Base-by-base conservation (phyloP, 2,329 filamentous ascomycete genomes). In the Hymenoscyphus repandus region DNA sequence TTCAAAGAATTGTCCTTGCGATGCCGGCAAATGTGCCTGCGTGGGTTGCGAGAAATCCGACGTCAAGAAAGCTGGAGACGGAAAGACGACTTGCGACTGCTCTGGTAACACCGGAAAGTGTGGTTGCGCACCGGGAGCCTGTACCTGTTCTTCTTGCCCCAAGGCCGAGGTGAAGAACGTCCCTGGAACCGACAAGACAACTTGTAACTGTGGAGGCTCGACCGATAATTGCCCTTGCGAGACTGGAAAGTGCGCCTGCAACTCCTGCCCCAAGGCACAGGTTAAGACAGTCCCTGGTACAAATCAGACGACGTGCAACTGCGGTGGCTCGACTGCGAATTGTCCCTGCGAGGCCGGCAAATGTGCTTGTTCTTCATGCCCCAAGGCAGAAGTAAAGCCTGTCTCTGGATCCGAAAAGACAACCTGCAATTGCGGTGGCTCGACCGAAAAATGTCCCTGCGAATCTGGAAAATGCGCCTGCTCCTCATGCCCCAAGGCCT, bases 21-120 rank as follows among this genome's bases (percentile, higher is more conserved):
- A 68, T 36, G 62, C 71, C 33, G 72, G 74, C 47, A 66, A 73
- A 59, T 76, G 73, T 58, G 70, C 71, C 30, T 76, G 73, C 62
- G 62, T 63, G 30, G 69, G 67, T 45, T 76, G 74, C 58, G 69
- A 66, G 43, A 76, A 75, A 68, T 72, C 72, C 52, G 63, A 70
- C n/a, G 70, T 67, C 34, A 66, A 66, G 51, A 60, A 57, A 15
- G 64, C 69, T 49, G 53, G 62, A n/a, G 69, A 59, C 1, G 64
- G 69, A 41, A 72, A 71, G 64, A 70, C 70, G 5, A 66, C 65
- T 11, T 72, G 72, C 53, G 62, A 64, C 44, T 71, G 68, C 33
- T 27, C 46, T 32, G 46, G 37, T 12, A 27, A 48, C 30, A 22
- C 11, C 27, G 37, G 39, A 27, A 57, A 56, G 12, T 73, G 71